Evolutionary conservation across 2,329 filamentous ascomycete genomes (phyloP), one percentile per base, ranked within the genome.

Genomic region (Trichoderma citrinoviride): DNA sequence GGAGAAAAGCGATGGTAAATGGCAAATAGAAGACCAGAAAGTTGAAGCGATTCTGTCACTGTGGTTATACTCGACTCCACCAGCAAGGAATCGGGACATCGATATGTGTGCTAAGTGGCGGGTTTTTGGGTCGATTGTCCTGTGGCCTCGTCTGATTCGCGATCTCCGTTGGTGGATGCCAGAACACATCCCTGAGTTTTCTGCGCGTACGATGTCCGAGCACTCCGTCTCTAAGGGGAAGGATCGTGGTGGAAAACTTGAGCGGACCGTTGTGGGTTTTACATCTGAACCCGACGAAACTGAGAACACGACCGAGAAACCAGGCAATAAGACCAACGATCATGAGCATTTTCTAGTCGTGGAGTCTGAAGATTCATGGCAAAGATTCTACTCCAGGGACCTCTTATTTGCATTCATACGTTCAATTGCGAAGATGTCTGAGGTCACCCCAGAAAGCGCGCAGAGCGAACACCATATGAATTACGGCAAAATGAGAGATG

Each of bases 371-470:
- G 49, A 55, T 10, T 33, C 8, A 1, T 10, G n/a, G n/a, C 7
- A 56, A 53, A 37, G 43, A 10, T 19, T 72, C 3, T 72, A 68
- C 46, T 68, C 72, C 5, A 70, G 73, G 37, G 61, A 75, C 27
- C 68, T 76, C 33, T 71, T 75, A n/a, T 70, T 71, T 2, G 40
- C 69, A 2, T 76, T 76, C 64, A 72, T 76, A 70, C 70, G 70
- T 50, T 66, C 71, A 6, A 47, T 66, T 23, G 71, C 70, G n/a
- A 70, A 68, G 29, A 61, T 52, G 23, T 50, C 70, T 12, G 7
- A 21, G 4, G 12, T 27, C 0, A 65, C 66, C 0, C 54, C 71
- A 0, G 1, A 27, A 12, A 64, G 58, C 17, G 19, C 43, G 3
- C 69, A 7, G 8, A 54, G 3, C 55, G 41, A 15, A 37, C 29